A percentile compares a stretch with the other conserved stretches of the same genome.
Conservation (phyloP, 495 filamentous ascomycete species). For the Clohesyomyces aquaticus region DNA sequence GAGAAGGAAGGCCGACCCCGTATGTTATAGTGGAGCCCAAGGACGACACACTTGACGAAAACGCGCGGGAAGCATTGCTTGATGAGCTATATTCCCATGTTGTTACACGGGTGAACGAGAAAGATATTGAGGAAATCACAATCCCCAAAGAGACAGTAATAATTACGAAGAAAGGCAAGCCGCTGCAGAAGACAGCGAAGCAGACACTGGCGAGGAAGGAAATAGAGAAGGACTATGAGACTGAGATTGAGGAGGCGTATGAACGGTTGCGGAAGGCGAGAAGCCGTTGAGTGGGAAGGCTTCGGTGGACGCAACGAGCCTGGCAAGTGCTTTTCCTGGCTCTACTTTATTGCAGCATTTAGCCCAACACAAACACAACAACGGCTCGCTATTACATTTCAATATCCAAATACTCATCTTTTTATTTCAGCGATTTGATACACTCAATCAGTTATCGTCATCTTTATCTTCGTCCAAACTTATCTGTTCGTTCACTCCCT, state of each 20-base stretch:
- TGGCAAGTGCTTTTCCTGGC: no score
- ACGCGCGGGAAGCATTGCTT: not conserved
- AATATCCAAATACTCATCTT: no score
- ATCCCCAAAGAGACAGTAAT: constrained; percentile 24
- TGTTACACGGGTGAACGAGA: not conserved
- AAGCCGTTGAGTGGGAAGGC: not conserved
- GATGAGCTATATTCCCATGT: constrained; percentile 12
- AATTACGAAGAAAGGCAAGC: constrained; percentile 8
- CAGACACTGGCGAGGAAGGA: constrained; percentile 16
- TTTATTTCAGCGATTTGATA: no score
- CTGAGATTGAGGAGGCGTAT: constrained; percentile 25
- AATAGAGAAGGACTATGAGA: constrained; percentile 20
- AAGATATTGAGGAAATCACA: constrained; percentile 8
- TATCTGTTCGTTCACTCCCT: no score
- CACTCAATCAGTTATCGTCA: no score
- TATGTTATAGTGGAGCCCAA: constrained; percentile 14
- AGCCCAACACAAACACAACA: no score
- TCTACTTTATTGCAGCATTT: no score
- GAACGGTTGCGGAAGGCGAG: constrained; percentile 4
- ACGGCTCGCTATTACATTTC: no score
- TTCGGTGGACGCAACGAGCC: no score
- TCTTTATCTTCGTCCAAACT: no score
- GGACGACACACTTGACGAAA: not conserved
- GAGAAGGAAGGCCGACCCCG: constrained; percentile 12
- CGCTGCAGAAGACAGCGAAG: constrained; percentile 7